Conservation (phyloP, 108 stramenopile species). For the Parmales sp. region DNA sequence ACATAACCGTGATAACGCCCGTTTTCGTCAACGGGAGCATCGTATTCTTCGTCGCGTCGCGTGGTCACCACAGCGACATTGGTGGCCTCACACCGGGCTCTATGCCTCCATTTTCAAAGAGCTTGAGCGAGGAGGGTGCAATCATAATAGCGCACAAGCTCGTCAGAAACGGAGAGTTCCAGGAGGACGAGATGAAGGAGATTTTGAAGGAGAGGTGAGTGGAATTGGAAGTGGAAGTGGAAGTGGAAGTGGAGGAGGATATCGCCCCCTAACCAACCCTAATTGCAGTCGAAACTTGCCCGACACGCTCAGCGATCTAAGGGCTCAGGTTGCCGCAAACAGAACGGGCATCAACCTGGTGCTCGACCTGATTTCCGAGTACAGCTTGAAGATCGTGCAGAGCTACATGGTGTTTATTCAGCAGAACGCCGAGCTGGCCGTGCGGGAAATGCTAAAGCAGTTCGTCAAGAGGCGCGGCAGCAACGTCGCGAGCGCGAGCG, state of each 20-base stretch:
- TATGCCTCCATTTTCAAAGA: conserved; percentile 83
- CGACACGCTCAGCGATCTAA: conserved; percentile 87
- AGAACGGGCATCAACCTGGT: conserved; percentile 81
- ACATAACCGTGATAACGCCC: conserved; percentile 97
- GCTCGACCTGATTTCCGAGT: conserved; percentile 67
- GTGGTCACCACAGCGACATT: conserved; percentile 95
- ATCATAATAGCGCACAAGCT: conserved; percentile 95
- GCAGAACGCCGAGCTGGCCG: conserved; percentile 82
- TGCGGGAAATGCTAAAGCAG: conserved; percentile 81
- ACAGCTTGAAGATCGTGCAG: conserved; percentile 69
- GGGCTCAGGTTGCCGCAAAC: conserved; percentile 98
- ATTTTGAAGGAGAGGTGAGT: conserved; percentile 75
- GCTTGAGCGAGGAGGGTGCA: conserved; percentile 88
- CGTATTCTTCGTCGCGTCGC: conserved; percentile 88
- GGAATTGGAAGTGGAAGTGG: no score
- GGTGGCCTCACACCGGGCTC: conserved; percentile 78
- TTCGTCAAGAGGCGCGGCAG: conserved; percentile 26
- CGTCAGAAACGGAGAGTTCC: conserved; percentile 78
- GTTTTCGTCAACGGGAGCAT: conserved; percentile 78
- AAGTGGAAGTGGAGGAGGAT: no score
- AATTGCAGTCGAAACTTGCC: conserved; percentile 81
- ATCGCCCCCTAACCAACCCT: conserved; percentile 38
- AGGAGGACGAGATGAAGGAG: conserved; percentile 84
- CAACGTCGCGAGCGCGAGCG: conserved; percentile 55
- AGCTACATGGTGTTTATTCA: conserved; percentile 97